These are phyloP conservation scores for Suhomyces prunicola DNA, from an alignment of 805 yeast genomes.

Conservation along the genomic window DNA sequence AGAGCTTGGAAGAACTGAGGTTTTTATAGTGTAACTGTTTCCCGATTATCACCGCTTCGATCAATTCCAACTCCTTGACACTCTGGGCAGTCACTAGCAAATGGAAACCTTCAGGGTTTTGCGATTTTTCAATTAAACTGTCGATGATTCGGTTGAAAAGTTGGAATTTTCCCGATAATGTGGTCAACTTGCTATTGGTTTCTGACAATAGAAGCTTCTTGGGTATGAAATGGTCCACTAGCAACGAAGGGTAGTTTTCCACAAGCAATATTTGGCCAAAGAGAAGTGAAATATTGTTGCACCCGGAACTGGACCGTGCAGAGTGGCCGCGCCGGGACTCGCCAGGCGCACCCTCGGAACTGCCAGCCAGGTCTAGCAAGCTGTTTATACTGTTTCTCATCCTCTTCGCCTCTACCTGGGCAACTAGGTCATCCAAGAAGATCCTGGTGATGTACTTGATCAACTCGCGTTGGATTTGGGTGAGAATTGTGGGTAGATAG, in stretches of 20 bases:
- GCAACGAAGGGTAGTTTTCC: slow-evolving; percentile 62
- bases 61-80: slow-evolving; percentile 68
- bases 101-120: slow-evolving; percentile 14
- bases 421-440: slow-evolving; percentile 23
- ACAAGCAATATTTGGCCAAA: slow-evolving; percentile 48
- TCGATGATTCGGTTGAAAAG: slow-evolving; percentile 51
- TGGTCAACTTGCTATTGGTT: slow-evolving; percentile 51
- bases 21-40: slow-evolving; percentile 62
- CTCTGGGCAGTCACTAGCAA: slow-evolving; percentile 52
- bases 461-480: slow-evolving; percentile 34
- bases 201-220: slow-evolving; percentile 65
- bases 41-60: slow-evolving; percentile 79
- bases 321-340: background rate
- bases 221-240: slow-evolving; percentile 78
- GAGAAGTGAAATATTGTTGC: slow-evolving; percentile 40
- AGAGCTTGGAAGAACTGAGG: slow-evolving; percentile 61
- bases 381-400: slow-evolving; percentile 37
- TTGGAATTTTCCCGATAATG: slow-evolving; percentile 58
- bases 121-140: slow-evolving; percentile 15
- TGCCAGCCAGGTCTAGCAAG: slow-evolving; percentile 21
- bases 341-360: background rate
- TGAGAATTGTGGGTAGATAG: slow-evolving; percentile 33
- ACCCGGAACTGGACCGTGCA: background rate
- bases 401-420: slow-evolving; percentile 19
- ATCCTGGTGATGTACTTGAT: slow-evolving; percentile 30